A percentile compares a stretch with the other conserved stretches of the same genome.
Evolutionary conservation across 2,329 filamentous ascomycete genomes (phyloP).

Genomic region (Verticillium isaacii): DNA sequence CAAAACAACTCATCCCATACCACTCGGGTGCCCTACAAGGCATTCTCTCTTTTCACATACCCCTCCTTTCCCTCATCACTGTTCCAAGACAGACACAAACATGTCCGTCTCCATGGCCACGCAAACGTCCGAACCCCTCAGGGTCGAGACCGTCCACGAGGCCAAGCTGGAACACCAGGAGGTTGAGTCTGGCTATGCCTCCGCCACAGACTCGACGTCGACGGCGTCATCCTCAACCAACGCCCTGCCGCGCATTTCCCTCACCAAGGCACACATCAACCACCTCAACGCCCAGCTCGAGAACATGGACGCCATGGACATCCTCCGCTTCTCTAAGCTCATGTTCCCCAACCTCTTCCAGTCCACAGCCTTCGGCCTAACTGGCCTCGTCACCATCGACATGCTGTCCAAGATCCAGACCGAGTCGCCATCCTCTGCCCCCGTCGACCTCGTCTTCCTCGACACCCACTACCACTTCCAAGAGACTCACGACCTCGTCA

Average conservation of each 20-base stretch:
- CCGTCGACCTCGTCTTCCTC: constrained; percentile 70
- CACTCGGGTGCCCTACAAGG: background rate
- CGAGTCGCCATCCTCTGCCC: constrained; percentile 54
- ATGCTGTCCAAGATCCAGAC: constrained; percentile 74
- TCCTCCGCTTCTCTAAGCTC: constrained; percentile 87
- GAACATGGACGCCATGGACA: constrained; percentile 81
- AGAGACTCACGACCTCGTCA: constrained; percentile 70
- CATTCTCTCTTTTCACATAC: background rate
- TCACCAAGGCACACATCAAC: constrained; percentile 82
- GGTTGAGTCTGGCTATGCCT: constrained; percentile 81
- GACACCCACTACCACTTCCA: constrained; percentile 80
- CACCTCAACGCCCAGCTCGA: constrained; percentile 89
- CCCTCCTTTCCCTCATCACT: background rate
- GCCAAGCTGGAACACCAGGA: constrained; percentile 39
- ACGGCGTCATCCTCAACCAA: constrained; percentile 47
- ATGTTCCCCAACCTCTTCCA: constrained; percentile 88
- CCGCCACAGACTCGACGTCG: constrained; percentile 31
- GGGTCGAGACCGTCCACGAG: constrained; percentile 26
- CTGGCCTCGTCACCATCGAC: constrained; percentile 77
- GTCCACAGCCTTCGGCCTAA: constrained; percentile 77
- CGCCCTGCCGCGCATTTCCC: constrained; percentile 72
- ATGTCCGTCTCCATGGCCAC: constrained; percentile 5
- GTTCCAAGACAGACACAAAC: background rate
- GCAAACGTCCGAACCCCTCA: constrained; percentile 19
- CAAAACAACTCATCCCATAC: background rate